Evolutionary conservation across 371 early-diverging fungal species (phyloP).

Genomic region (Haplosporangium sp.): DNA sequence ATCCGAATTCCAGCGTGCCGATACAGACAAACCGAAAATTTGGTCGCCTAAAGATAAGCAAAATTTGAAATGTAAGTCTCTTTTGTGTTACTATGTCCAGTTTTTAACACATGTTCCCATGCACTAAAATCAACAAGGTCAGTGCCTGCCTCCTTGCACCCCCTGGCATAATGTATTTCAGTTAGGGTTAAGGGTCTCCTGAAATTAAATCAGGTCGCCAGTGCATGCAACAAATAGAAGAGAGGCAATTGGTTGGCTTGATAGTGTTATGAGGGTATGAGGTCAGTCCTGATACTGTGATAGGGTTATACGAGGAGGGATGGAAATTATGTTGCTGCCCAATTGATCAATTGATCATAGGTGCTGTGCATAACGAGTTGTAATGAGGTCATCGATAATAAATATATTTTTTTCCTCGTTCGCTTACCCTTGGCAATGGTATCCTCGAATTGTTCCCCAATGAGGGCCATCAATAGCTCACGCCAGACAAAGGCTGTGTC

Average conservation of each 20-base stretch:
- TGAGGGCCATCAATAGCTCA: slow-evolving; percentile 68
- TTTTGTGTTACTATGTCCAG: background rate
- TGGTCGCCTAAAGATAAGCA: slow-evolving; percentile 57
- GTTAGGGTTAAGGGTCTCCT: background rate
- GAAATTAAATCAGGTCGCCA: background rate
- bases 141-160: background rate
- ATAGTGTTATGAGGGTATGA: too few relatives aligned
- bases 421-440: slow-evolving; percentile 59
- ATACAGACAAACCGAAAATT: slow-evolving; percentile 72
- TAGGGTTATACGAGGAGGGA: too few relatives aligned
- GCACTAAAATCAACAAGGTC: background rate
- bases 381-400: background rate
- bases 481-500: slow-evolving; percentile 67
- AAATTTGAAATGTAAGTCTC: background rate
- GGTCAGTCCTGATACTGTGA: too few relatives aligned
- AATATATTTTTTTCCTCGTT: background rate
- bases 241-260: too few relatives aligned
- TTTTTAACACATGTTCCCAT: background rate
- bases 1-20: slow-evolving; percentile 69
- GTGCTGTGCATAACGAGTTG: background rate
- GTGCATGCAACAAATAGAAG: background rate
- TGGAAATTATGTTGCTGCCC: too few relatives aligned
- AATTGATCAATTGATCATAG: background rate
- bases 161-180: background rate
- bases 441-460: slow-evolving; percentile 71